Evolutionary conservation across 1,139 yeast species (phyloP), one percentile per base, ranked within the genome.

Genomic region (Geotrichum bryndzae): DNA sequence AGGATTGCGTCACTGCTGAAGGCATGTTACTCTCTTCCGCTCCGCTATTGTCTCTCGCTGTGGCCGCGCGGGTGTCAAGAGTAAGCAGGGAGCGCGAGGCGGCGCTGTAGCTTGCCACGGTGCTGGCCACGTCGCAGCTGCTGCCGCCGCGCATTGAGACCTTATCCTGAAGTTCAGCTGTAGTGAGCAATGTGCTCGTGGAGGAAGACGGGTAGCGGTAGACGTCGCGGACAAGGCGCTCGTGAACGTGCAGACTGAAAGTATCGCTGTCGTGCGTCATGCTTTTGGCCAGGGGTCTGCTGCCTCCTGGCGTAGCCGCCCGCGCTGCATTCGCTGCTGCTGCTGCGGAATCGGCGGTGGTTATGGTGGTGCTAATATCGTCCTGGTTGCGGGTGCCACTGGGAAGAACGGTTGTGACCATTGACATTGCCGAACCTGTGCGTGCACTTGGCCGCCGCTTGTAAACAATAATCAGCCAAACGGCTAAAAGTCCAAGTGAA

Each of bases 201-300:
- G 53, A 55, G 13, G 57, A 27, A 4, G 27, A 15, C 11, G 57
- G 57, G 29, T 55, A 55, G 8, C 57, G 22, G 29, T 46, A 55
- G 7, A 51, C 35, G 18, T 55, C 57, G 18, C 53, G 31, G 11
- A 48, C 53, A 27, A 29, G 29, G 25, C 25, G 45, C 15, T 38
- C 22, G 29, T 46, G 25, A 23, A 45, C 45, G 23, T 29, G 57
- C 15, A 55, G 31, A n/a, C 53, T 55, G 29, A 55, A 55, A 8
- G 57, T 31, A 29, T 55, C 57, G 18, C 53, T 46, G 18, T 55
- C 57, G 31, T 27, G 45, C 53, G 29, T 46, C 38, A 29, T 55
- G 7, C 46, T 46, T 10, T 55, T 27, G 1, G 57, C 29, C 25
- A 55, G 7, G 6, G n/a, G 6, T 15, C 3, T 13, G 46, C 46